phyloP scores from a whole-genome alignment of 2,329 filamentous ascomycete species.

The Fusarium nodosum region DNA sequence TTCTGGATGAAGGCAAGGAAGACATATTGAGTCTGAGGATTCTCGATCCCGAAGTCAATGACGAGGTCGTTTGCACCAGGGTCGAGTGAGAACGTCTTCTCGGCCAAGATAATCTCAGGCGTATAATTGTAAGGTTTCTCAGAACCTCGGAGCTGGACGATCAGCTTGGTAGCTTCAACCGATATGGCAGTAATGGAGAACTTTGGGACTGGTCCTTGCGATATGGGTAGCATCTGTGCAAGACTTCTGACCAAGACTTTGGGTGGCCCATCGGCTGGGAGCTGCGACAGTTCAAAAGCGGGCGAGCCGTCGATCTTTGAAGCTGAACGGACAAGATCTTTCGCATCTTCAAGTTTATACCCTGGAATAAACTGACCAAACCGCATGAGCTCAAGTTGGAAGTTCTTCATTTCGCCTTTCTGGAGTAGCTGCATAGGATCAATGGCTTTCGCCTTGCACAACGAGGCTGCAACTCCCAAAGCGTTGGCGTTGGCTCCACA shows the following conservation, averaged over 20 bases:
- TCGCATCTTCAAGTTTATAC: constrained; percentile 14
- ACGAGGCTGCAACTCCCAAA: constrained; percentile 13
- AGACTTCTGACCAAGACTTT: constrained; percentile 25
- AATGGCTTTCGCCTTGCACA: constrained; percentile 2
- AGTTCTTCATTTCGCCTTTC: constrained; percentile 10
- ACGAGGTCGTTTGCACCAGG: constrained; percentile 13
- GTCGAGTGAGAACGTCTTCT: neutral
- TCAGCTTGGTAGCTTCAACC: neutral
- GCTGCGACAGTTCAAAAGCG: constrained; percentile 5
- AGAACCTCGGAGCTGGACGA: constrained; percentile 6
- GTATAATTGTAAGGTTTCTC: constrained; percentile 25
- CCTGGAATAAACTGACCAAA: constrained; percentile 27
- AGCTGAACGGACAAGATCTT: constrained; percentile 18
- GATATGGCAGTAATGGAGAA: constrained; percentile 14
- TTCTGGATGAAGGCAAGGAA: constrained; percentile 19
- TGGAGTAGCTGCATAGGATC: constrained; percentile 11
- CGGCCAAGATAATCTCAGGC: constrained; percentile 5
- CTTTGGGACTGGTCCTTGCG: constrained; percentile 4
- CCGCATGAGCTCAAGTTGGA: constrained; percentile 22
- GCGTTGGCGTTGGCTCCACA: constrained; percentile 29
- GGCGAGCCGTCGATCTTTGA: neutral
- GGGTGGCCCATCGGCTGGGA: neutral
- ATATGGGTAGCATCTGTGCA: constrained; percentile 9
- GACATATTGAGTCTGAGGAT: constrained; percentile 24
- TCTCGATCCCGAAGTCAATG: constrained; percentile 11